phyloP scores from a whole-genome alignment of 495 filamentous ascomycete species.

The Diplogelasinospora grovesii region DNA sequence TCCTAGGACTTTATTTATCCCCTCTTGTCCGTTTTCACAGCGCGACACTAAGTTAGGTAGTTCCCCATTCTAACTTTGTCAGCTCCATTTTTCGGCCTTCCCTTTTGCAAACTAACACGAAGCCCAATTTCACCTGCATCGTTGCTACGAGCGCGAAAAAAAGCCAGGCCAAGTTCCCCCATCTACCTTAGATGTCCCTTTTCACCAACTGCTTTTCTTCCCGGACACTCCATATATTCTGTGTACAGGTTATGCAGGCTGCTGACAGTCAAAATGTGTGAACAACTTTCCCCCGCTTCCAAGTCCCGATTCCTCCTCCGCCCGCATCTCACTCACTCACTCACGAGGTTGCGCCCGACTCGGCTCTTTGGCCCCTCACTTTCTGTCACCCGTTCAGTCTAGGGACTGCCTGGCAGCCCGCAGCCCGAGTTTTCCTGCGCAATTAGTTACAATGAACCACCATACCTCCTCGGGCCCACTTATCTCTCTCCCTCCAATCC shows the following conservation, averaged over 20 bases:
- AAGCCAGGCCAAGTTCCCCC: too few species aligned
- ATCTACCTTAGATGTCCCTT: not conserved
- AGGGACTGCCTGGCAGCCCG: too few species aligned
- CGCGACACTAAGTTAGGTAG: too few species aligned
- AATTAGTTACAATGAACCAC: conserved; percentile 4
- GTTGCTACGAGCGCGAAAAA: not conserved
- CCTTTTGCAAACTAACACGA: not conserved
- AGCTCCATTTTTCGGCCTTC: conserved; percentile 1
- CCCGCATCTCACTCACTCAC: not conserved
- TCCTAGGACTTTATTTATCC: too few species aligned
- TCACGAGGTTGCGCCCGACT: conserved; percentile 3
- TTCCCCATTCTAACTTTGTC: not conserved
- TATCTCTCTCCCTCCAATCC: conserved; percentile 9
- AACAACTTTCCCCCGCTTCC: conserved; percentile 5
- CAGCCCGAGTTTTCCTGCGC: conserved; percentile 5
- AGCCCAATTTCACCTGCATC: not conserved
- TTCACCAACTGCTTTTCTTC: conserved; percentile 4
- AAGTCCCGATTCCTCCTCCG: not conserved
- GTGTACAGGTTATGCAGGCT: conserved; percentile 2
- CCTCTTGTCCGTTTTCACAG: too few species aligned
- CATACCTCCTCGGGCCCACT: not conserved
- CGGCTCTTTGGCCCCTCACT: conserved; percentile 2
- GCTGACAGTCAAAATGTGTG: conserved; percentile 6
- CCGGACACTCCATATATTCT: too few species aligned
- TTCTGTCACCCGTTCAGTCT: not conserved